Evolutionary conservation across 768 basidiomycete genomes (phyloP), one percentile per base, ranked within the genome.

Genomic region (Lactifluus rugatus): DNA sequence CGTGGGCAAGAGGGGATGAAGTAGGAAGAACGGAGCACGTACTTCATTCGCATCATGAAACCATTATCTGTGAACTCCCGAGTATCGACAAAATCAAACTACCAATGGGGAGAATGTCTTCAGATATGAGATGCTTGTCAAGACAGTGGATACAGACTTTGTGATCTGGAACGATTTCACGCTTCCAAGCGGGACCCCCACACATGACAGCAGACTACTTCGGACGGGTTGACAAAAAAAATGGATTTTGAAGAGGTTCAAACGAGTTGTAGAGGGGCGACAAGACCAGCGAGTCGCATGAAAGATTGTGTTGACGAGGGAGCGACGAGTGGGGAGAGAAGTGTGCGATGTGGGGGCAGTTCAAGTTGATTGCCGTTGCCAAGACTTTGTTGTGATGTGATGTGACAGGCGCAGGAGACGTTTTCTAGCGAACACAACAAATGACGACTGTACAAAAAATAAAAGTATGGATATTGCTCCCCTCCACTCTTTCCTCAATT

Each of bases 81-180:
- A 21, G 88, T 87, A 72, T 97, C 93, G 68, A 99, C 80, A 68
- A 97, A 97, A 78, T 98, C 95, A 67, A 97, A 98, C 96, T 98
- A 48, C 41, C 45, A 56, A 21, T 19, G 32, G 44, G 25, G 49
- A 23, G 39, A 17, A 53, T 19, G 52, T 11, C 52, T 16, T 37
- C 48, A 51, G 52, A 52, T 48, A 45, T 10, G 14, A 39, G 3
- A 37, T 32, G n/a, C 36, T 44, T 19, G 52, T 28, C 17, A 41
- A 45, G 48, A 34, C 2, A 16, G 23, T 19, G 42, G 56, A 61
- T 77, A 55, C 61, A 21, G 19, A 93, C 95, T 81, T 98, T 99
- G 75, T 98, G 96, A 75, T 97, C 96, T 54, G 89, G 91, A 46
- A 97, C 93, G 66, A 89, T 81, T 78, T 97, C 96, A 69, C 93